A percentile compares a stretch with the other conserved stretches of the same genome.
Conservation (phyloP, 1,139 yeast species). For the Protomyces macrosporus region DNA sequence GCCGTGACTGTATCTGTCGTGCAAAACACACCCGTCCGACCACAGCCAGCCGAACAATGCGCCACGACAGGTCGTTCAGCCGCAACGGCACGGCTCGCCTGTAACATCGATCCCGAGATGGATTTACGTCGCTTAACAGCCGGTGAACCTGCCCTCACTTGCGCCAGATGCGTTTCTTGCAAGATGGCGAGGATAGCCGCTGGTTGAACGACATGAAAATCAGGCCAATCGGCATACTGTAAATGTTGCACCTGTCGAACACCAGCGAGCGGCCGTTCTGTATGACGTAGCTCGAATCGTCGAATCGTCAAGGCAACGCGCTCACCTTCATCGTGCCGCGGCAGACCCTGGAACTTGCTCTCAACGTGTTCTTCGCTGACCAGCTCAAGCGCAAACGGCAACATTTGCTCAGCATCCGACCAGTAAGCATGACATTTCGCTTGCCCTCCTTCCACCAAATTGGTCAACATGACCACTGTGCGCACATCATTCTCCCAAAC, state of each 20-base stretch:
- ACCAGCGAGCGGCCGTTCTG: slow-evolving; percentile 1
- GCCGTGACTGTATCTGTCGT: slow-evolving; percentile 63
- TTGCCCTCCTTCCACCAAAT: slow-evolving; percentile 49
- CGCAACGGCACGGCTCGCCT: neutral
- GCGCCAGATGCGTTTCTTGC: slow-evolving; percentile 37
- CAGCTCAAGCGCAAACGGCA: neutral
- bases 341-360: neutral
- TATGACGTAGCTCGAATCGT: slow-evolving; percentile 28
- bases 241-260: slow-evolving; percentile 50
- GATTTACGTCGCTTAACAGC: slow-evolving; percentile 15
- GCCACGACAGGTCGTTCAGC: slow-evolving; percentile 51
- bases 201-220: slow-evolving; percentile 63
- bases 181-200: slow-evolving; percentile 52
- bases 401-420: slow-evolving; percentile 36
- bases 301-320: slow-evolving; percentile 31
- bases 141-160: slow-evolving; percentile 6
- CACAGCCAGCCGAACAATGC: slow-evolving; percentile 91
- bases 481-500: slow-evolving; percentile 57
- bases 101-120: neutral
- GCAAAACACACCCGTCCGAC: slow-evolving; percentile 82
- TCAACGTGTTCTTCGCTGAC: neutral
- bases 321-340: neutral
- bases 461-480: slow-evolving; percentile 65
- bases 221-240: slow-evolving; percentile 76
- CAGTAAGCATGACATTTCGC: slow-evolving; percentile 57